These are phyloP conservation scores for Auxenochlorella pyrenoidosa DNA, from an alignment of 139 green algal species.

Conservation along the genomic window DNA sequence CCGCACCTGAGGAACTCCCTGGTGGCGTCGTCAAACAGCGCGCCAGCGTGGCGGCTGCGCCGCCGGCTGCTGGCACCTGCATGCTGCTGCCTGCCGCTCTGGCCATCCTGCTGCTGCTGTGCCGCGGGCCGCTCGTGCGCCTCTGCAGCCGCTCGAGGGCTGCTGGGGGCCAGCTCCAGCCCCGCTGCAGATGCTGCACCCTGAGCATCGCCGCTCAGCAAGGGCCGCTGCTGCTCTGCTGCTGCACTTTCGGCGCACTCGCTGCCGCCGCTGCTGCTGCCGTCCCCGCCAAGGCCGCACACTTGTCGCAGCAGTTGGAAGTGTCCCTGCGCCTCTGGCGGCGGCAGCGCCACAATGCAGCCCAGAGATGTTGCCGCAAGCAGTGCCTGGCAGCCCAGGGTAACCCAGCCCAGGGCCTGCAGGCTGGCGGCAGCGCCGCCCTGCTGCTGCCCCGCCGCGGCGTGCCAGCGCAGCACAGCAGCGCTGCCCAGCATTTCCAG, in stretches of 20 bases:
- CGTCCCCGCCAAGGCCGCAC: not conserved
- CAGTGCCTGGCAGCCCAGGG: slow-evolving; percentile 25
- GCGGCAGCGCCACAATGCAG: slow-evolving; percentile 31
- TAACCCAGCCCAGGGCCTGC: slow-evolving; percentile 35
- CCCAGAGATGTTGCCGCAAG: not conserved
- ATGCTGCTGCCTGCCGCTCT: not conserved
- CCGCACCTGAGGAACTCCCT: slow-evolving; percentile 13
- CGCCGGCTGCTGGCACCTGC: not conserved
- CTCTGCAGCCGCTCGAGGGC: not conserved
- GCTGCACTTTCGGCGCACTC: not conserved
- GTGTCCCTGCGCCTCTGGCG: not conserved
- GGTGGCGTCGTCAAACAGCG: slow-evolving; percentile 2
- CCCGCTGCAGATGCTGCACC: not conserved
- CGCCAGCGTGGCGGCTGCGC: not conserved
- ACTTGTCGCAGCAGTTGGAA: not conserved
- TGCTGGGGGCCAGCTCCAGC: not conserved
- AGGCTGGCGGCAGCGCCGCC: not conserved
- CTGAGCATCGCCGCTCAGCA: not conserved
- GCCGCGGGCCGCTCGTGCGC: not conserved
- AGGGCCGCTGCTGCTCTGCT: not conserved
- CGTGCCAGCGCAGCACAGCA: slow-evolving; percentile 22
- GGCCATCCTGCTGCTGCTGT: not conserved
- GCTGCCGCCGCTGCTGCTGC: not conserved
- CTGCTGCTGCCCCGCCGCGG: not conserved
- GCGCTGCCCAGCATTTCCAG: slow-evolving; percentile 61